Evolutionary conservation across 2,329 filamentous ascomycete genomes (phyloP).

Genomic region (Diaporthe helianthi): DNA sequence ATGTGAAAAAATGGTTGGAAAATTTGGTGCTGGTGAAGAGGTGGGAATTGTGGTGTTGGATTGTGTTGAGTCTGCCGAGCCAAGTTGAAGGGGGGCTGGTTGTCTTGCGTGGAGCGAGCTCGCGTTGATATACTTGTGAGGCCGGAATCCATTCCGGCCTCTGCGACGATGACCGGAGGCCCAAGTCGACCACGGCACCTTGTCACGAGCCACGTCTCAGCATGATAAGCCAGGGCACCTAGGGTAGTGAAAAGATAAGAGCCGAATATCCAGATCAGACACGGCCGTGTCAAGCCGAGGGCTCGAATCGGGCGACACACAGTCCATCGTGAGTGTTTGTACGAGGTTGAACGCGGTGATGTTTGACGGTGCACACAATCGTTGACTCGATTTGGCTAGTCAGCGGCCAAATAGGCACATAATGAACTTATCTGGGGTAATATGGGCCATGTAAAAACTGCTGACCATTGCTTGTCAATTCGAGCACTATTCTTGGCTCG

Average conservation of each 20-base stretch:
- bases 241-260: neutral
- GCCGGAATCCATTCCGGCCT: conserved; percentile 46
- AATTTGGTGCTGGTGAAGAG: neutral
- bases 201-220: conserved; percentile 23
- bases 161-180: conserved; percentile 37
- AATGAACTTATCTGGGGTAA: neutral
- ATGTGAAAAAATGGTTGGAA: conserved; percentile 20
- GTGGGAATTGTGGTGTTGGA: neutral
- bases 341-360: conserved; percentile 18
- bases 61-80: conserved; percentile 22
- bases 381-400: neutral
- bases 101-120: conserved; percentile 23
- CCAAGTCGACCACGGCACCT: conserved; percentile 19
- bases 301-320: neutral
- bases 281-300: neutral
- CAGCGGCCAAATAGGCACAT: neutral
- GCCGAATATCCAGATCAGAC: neutral
- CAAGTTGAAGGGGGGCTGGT: neutral
- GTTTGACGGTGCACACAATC: neutral
- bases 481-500: neutral
- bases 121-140: conserved; percentile 40
- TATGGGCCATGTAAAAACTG: neutral
- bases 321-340: neutral
- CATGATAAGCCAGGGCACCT: conserved; percentile 33
- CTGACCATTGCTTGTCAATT: conserved; percentile 32